Evolutionary conservation across 495 filamentous ascomycete species (phyloP).

Genomic region (Tuber microsphaerosporum): DNA sequence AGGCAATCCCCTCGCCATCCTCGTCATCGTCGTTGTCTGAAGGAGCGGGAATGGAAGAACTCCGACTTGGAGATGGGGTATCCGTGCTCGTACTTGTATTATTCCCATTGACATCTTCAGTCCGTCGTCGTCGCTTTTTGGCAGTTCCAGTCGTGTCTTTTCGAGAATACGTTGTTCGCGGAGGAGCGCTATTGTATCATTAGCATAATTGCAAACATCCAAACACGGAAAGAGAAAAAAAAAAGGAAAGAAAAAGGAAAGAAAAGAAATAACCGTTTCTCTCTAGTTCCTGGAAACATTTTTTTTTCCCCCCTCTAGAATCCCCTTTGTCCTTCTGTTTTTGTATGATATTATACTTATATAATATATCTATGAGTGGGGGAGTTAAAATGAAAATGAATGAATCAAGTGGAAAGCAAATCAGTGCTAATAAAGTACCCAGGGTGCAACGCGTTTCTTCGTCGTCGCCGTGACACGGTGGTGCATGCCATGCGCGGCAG

Average conservation of each 20-base stretch:
- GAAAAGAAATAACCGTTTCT: background rate
- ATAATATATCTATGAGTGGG: background rate
- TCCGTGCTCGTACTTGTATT: background rate
- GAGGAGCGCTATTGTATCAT: background rate
- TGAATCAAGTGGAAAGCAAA: background rate
- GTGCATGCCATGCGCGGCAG: background rate
- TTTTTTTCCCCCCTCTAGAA: background rate
- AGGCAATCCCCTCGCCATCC: background rate
- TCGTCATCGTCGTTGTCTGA: constrained; percentile 10
- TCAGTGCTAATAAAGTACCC: background rate
- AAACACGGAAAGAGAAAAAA: too few species aligned
- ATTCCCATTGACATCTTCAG: background rate
- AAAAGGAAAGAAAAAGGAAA: background rate
- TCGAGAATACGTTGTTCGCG: constrained; percentile 2
- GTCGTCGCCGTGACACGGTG: background rate
- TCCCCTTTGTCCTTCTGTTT: background rate
- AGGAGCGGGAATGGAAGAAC: constrained; percentile 12
- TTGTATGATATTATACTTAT: background rate
- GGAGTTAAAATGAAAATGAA: background rate
- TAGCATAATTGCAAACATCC: background rate
- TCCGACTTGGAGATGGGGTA: background rate
- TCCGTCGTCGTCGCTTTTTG: background rate
- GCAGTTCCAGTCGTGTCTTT: background rate
- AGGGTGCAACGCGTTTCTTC: background rate
- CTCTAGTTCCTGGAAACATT: background rate